A percentile compares a stretch with the other conserved stretches of the same genome.
phyloP scores from a whole-genome alignment of 257 asterid species.

The Coffea eugenioides region DNA sequence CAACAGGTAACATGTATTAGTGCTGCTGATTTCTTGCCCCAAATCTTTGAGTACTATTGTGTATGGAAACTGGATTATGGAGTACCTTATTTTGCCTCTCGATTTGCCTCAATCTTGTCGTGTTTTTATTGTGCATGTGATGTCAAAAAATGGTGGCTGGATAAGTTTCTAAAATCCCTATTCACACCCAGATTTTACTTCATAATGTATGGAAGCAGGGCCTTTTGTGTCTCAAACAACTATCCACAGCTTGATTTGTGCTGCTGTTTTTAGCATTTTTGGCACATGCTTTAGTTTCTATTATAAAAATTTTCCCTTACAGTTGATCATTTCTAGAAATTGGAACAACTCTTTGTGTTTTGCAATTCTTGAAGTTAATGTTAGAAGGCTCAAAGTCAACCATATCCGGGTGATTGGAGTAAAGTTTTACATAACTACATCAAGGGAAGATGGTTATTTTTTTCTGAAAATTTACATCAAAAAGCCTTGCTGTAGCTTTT shows the following conservation, averaged over 20 bases:
- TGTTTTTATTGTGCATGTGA: not conserved
- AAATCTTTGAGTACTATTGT: not conserved
- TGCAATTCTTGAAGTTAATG: not conserved
- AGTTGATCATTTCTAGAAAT: not conserved
- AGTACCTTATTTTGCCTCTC: not conserved
- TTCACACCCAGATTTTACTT: not conserved
- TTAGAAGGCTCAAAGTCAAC: not conserved
- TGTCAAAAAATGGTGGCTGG: not conserved
- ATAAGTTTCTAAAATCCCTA: not conserved
- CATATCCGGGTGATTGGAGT: not conserved
- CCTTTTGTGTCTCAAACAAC: not conserved
- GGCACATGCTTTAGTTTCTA: not conserved
- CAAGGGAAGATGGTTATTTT: not conserved
- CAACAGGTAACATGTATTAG: conserved; percentile 44
- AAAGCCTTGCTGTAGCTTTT: not conserved
- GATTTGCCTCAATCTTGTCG: no score
- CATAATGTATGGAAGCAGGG: no score
- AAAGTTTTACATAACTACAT: not conserved
- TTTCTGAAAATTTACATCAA: not conserved
- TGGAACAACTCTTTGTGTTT: not conserved
- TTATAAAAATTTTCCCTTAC: not conserved
- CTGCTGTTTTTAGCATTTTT: not conserved
- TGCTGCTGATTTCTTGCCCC: not conserved
- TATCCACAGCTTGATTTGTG: not conserved
- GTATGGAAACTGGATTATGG: not conserved